These are phyloP conservation scores for Candida maris DNA, from an alignment of 805 yeast genomes.

Conservation along the genomic window DNA sequence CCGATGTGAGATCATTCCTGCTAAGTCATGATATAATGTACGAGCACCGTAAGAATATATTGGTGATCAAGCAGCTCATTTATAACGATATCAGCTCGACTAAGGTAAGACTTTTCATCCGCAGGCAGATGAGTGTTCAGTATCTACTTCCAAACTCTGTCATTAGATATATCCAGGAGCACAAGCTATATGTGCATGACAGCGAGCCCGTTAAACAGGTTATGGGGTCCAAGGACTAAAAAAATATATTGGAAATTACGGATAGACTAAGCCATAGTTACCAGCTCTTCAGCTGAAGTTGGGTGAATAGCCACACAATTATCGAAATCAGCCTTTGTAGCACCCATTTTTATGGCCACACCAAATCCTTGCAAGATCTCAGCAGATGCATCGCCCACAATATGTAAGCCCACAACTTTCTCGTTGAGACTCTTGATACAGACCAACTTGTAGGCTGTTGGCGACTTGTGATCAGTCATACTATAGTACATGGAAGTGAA, in stretches of 20 bases:
- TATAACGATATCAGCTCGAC: constrained; percentile 96
- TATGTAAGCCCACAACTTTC: constrained; percentile 91
- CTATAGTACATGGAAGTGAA: constrained; percentile 94
- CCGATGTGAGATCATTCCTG: constrained; percentile 90
- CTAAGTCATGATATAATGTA: constrained; percentile 96
- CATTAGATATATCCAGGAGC: constrained; percentile 91
- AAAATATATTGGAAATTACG: neutral
- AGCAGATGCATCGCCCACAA: constrained; percentile 86
- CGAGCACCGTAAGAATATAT: constrained; percentile 88
- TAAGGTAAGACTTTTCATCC: constrained; percentile 83
- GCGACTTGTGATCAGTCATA: constrained; percentile 75
- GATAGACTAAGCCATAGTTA: constrained; percentile 56
- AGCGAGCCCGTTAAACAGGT: constrained; percentile 95
- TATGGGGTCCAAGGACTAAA: constrained; percentile 32
- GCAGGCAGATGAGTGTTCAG: constrained; percentile 96
- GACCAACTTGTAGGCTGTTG: constrained; percentile 82
- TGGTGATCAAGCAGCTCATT: constrained; percentile 92
- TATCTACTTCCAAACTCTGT: constrained; percentile 91
- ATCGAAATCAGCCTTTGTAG: constrained; percentile 94
- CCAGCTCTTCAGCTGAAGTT: constrained; percentile 96
- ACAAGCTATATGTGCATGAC: constrained; percentile 77
- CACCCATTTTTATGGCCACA: constrained; percentile 98
- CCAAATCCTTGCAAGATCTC: constrained; percentile 98
- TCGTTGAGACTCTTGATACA: constrained; percentile 71
- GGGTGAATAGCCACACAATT: constrained; percentile 98